Percentiles rank a stretch among this genome's conserved stretches.
Conservation (phyloP, 805 yeast genomes). For the Komagataella phaffii region DNA sequence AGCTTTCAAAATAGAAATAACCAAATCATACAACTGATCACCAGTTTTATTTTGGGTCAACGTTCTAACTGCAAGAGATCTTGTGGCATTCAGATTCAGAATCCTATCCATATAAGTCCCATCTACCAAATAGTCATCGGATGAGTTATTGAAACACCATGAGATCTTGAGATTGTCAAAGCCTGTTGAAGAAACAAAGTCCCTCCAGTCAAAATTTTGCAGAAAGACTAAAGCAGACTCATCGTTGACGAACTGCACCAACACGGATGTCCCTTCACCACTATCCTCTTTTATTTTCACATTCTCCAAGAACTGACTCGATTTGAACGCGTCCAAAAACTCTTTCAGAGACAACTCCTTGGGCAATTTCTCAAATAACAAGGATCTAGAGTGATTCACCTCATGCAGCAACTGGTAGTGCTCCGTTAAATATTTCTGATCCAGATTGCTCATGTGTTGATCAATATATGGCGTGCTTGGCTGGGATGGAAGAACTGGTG, state of each 20-base stretch:
- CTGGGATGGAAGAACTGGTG: constrained; percentile 13
- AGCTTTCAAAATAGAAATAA: not conserved
- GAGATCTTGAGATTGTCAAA: not conserved
- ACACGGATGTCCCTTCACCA: constrained; percentile 3
- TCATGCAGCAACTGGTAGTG: constrained; percentile 1
- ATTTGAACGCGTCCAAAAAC: constrained; percentile 31
- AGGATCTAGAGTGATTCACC: constrained; percentile 11
- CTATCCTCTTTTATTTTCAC: not conserved
- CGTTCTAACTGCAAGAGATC: not conserved
- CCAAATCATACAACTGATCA: not conserved
- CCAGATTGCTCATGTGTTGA: not conserved
- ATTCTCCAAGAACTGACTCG: constrained; percentile 29
- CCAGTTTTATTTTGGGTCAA: not conserved
- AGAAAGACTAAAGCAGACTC: constrained; percentile 6
- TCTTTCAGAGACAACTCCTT: constrained; percentile 10
- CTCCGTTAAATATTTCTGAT: constrained; percentile 4
- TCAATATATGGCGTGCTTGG: not conserved
- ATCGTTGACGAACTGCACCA: constrained; percentile 13
- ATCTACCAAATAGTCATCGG: not conserved
- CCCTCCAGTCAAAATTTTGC: not conserved
- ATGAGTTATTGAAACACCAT: not conserved
- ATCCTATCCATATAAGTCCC: not conserved
- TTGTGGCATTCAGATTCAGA: not conserved
- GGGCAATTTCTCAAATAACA: constrained; percentile 11
- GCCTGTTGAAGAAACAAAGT: not conserved